phyloP scores from a whole-genome alignment of 495 filamentous ascomycete genomes.

The Penicillium waksmanii region DNA sequence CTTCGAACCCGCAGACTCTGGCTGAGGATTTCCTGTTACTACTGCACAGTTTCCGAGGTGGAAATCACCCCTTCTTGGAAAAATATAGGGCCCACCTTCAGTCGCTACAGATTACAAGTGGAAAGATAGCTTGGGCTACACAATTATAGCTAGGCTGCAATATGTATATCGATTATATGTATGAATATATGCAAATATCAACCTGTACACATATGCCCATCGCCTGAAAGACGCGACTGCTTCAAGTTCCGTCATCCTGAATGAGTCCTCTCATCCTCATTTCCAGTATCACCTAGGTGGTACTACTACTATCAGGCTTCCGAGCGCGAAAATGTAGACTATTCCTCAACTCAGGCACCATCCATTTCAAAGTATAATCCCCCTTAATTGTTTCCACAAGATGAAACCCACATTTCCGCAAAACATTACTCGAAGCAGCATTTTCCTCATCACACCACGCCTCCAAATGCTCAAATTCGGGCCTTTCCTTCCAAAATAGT shows the following conservation, averaged over 20 bases:
- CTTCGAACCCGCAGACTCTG: conserved; percentile 31
- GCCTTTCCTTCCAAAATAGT: conserved; percentile 31
- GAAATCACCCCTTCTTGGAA: conserved; percentile 44
- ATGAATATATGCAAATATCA: conserved; percentile 13
- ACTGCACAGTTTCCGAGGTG: conserved; percentile 42
- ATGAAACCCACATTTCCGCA: conserved; percentile 28
- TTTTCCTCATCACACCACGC: conserved; percentile 26
- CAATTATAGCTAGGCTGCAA: conserved; percentile 11
- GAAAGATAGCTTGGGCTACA: conserved; percentile 24
- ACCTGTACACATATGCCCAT: conserved; percentile 5
- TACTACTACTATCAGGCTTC: background rate
- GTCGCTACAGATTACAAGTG: conserved; percentile 28
- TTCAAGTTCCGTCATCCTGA: too few relatives aligned
- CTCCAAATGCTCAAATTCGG: conserved; percentile 22
- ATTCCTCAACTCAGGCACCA: conserved; percentile 18
- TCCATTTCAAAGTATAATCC: conserved; percentile 29
- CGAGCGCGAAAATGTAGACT: conserved; percentile 8
- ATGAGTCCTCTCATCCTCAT: background rate
- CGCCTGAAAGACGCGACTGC: background rate
- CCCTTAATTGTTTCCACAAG: conserved; percentile 17
- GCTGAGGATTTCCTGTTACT: conserved; percentile 41
- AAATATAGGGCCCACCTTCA: conserved; percentile 39
- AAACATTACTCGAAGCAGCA: conserved; percentile 20
- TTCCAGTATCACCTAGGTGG: background rate
- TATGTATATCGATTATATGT: background rate